Base-by-base conservation (phyloP, 2,329 filamentous ascomycete species). In the Colletotrichum coccodes region DNA sequence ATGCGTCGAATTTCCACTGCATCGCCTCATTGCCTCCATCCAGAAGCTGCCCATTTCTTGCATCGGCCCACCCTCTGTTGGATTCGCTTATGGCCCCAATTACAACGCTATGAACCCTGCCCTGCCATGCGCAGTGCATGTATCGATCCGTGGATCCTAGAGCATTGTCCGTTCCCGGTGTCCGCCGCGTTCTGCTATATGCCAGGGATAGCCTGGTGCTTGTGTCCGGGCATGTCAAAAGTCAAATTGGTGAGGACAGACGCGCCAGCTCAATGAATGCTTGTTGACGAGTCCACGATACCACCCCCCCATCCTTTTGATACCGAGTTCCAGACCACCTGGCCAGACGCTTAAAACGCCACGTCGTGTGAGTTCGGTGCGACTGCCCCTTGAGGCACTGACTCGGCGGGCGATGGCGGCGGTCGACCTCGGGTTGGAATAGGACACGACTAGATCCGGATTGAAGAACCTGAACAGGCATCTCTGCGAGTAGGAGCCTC, bases 1-100 rank as follows among this genome's bases (percentile, higher is more conserved):
- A 18, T 46, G 12, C n/a, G 23, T 32, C 2, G 32, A 23, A 34
- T 32, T 18, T 34, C 26, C 40, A 16, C 53, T 30, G 52, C 60
- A 58, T 63, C 64, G 60, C 64, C 53, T 30, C 46, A n/a, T 36
- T 65, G 40, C 28, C 65, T 42, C 30, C 40, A 59, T 60, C 34
- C n/a, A 60, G 54, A 50, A 60, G 61, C 61, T 68, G 46, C 38
- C 32, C 3, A 8, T 18, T 16, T 26, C 53, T 1, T 23, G 26
- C n/a, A 44, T 21, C n/a, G 4, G n/a, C 53, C n/a, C 23, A 11
- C 4, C 16, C 16, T n/a, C 36, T 5, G 18, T 44, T 40, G 21
- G 52, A 32, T 16, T 54, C 8, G 34, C 8, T 28, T 38, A 36
- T 23, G 28, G 44, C n/a, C 28, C 53, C 57, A 40, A 26, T 21